Conservation (phyloP, 208 protist species). For the Trypanosoma scelopori region DNA sequence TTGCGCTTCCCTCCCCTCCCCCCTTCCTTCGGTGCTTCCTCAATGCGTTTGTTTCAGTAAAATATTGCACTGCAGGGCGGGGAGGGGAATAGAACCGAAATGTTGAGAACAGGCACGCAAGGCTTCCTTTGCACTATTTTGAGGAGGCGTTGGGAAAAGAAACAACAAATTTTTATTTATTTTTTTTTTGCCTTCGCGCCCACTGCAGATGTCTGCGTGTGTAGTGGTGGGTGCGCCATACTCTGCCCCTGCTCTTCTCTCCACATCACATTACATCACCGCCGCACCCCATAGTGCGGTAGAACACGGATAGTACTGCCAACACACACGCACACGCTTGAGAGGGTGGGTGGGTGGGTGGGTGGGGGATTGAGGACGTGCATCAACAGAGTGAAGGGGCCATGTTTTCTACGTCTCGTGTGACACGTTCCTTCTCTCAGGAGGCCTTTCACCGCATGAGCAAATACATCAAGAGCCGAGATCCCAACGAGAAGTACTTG, state of each 20-base stretch:
- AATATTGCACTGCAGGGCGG: no score
- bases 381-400: background rate
- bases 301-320: no score
- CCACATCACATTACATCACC: no score
- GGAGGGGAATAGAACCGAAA: no score
- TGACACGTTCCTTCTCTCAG: constrained; percentile 61
- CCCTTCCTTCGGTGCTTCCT: background rate
- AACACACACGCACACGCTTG: no score
- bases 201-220: no score
- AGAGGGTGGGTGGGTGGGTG: background rate
- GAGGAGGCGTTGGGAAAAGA: no score
- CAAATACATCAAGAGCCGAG: constrained; percentile 85
- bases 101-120: no score
- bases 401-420: constrained; percentile 24
- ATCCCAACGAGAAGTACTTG: constrained; percentile 84
- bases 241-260: no score
- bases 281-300: no score
- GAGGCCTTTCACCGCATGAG: constrained; percentile 85
- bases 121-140: background rate
- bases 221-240: no score
- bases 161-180: constrained; percentile 3
- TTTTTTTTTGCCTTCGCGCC: constrained; percentile 16
- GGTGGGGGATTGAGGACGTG: background rate
- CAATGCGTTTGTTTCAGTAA: no score
- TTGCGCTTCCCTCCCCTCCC: background rate